Percentiles rank a stretch among this genome's conserved stretches.
Conservation (phyloP, 2,329 filamentous ascomycete genomes). For the Cladophialophora bantiana region DNA sequence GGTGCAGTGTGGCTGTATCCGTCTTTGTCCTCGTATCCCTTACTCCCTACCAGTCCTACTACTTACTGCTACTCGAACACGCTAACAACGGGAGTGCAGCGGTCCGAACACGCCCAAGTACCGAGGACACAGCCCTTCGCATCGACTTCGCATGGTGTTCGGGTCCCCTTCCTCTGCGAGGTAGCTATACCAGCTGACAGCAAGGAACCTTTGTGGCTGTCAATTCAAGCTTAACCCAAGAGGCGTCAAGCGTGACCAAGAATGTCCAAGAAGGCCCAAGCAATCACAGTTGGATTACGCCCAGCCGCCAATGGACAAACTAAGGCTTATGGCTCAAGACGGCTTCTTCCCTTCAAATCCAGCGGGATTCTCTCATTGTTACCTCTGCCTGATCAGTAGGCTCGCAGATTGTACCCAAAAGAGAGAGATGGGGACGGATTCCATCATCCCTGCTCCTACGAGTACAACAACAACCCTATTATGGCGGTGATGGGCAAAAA, state of each 20-base stretch:
- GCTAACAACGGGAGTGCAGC: background rate
- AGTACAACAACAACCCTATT: background rate
- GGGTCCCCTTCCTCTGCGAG: background rate
- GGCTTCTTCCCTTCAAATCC: background rate
- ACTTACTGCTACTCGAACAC: background rate
- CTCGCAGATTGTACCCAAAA: background rate
- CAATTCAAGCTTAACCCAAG: slow-evolving; percentile 21
- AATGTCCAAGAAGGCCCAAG: slow-evolving; percentile 19
- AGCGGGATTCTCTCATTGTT: background rate
- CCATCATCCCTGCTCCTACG: background rate
- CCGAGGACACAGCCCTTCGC: background rate
- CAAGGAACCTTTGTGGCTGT: background rate
- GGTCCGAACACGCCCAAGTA: background rate
- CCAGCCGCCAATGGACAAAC: slow-evolving; percentile 9
- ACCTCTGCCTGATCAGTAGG: background rate
- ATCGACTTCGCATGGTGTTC: background rate
- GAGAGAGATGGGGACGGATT: background rate
- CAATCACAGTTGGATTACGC: slow-evolving; percentile 13
- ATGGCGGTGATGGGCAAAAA: too few species aligned
- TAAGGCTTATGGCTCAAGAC: background rate
- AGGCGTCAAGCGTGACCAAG: slow-evolving; percentile 21
- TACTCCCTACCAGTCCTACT: background rate
- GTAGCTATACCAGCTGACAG: background rate
- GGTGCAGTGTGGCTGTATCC: slow-evolving; percentile 8
- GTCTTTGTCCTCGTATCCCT: too few species aligned